Evolutionary conservation across 2,329 filamentous ascomycete genomes (phyloP).

Genomic region (Ceratocystiopsis brevicomis): DNA sequence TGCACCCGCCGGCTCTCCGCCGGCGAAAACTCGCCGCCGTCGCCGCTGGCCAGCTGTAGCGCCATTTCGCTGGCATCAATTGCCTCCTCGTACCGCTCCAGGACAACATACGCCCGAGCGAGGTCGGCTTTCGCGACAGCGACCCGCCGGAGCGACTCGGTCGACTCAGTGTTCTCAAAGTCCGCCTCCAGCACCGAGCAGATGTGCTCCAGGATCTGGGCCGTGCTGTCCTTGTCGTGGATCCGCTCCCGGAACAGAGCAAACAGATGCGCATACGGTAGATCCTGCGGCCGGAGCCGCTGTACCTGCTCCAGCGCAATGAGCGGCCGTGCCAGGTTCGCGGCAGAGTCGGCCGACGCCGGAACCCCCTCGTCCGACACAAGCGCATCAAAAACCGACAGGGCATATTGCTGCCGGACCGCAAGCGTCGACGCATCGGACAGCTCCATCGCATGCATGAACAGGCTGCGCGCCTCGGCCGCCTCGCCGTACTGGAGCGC

Average conservation of each 20-base stretch:
- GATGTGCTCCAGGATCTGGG: conserved; percentile 43
- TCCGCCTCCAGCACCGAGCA: conserved; percentile 56
- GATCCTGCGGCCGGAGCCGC: conserved; percentile 48
- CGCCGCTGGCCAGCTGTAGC: conserved; percentile 45
- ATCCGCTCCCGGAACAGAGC: conserved; percentile 70
- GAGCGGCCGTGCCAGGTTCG: conserved; percentile 61
- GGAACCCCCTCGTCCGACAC: conserved; percentile 24
- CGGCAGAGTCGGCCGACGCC: conserved; percentile 22
- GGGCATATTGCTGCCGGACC: conserved; percentile 59
- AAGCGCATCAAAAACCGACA: conserved; percentile 68
- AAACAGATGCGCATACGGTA: conserved; percentile 57
- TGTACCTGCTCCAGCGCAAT: conserved; percentile 75
- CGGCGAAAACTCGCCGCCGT: conserved; percentile 46
- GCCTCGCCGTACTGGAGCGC: conserved; percentile 57
- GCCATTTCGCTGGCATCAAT: conserved; percentile 66
- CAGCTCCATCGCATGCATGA: conserved; percentile 89
- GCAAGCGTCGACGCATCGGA: conserved; percentile 57
- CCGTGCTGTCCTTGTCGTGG: conserved; percentile 45
- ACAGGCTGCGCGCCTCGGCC: conserved; percentile 64
- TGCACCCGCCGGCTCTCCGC: conserved; percentile 51
- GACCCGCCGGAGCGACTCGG: conserved; percentile 53
- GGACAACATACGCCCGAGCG: conserved; percentile 62
- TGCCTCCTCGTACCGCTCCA: conserved; percentile 44
- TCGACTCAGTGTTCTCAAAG: conserved; percentile 69
- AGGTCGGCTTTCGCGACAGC: conserved; percentile 74